phyloP scores from a whole-genome alignment of 176 grass and related monocot species.

The Dendrocalamus sinicus region DNA sequence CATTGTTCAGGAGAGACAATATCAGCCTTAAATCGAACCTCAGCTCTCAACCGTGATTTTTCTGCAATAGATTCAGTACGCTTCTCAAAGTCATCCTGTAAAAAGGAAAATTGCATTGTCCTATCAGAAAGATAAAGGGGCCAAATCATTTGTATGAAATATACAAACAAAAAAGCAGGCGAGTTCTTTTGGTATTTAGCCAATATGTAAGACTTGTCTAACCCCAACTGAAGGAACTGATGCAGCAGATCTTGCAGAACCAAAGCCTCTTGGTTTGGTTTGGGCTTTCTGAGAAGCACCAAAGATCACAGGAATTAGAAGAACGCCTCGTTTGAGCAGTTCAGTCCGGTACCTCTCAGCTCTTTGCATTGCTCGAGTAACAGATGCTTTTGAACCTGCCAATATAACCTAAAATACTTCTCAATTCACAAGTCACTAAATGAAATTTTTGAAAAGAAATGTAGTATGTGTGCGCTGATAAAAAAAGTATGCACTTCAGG shows the following conservation, averaged over 20 bases:
- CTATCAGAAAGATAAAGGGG: conserved; percentile 27
- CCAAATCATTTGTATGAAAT: background rate
- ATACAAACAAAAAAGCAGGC: conserved; percentile 30
- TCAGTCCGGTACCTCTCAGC: conserved; percentile 88
- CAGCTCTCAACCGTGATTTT: conserved; percentile 78
- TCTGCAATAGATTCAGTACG: conserved; percentile 72
- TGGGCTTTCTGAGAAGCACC: conserved; percentile 69
- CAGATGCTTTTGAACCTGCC: conserved; percentile 80
- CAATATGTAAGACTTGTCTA: conserved; percentile 42
- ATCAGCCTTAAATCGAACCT: conserved; percentile 93
- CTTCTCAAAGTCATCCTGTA: conserved; percentile 88
- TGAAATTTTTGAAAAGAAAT: conserved; percentile 2
- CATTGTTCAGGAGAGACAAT: conserved; percentile 92
- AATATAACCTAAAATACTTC: conserved; percentile 84
- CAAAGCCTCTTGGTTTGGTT: conserved; percentile 66
- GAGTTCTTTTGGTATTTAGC: conserved; percentile 35
- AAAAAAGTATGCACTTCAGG: background rate
- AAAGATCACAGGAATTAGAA: conserved; percentile 94
- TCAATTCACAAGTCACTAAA: conserved; percentile 51
- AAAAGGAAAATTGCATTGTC: conserved; percentile 36
- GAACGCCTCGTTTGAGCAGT: conserved; percentile 76
- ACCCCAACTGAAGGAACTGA: conserved; percentile 75
- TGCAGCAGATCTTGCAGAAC: conserved; percentile 47
- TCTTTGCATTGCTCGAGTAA: conserved; percentile 74
- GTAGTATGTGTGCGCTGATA: background rate